Evolutionary conservation across 768 basidiomycete species (phyloP), one percentile per base, ranked within the genome.

Genomic region (Panaeolus cyanescens): DNA sequence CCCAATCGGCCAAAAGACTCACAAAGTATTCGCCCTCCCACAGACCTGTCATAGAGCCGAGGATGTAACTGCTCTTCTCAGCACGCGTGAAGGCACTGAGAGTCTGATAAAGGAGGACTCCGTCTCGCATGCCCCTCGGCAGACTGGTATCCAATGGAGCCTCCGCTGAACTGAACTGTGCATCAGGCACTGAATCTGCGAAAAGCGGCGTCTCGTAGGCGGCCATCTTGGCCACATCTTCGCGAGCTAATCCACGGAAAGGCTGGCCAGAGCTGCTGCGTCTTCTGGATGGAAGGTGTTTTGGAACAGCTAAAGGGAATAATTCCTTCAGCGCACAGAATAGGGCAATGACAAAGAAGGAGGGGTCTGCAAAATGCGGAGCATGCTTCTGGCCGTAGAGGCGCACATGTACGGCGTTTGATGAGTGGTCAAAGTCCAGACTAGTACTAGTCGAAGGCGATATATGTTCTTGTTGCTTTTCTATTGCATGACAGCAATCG

Each of bases 21-120:
- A 86, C 87, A 83, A 84, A 84, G 68, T 80, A 84, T 53, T 75
- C 76, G 1, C 87, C 87, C 72, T 87, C 81, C 87, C 87, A 89
- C 61, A 82, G 67, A 3, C 85, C 87, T 30, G 83, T 75, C 58
- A 88, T 75, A 32, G 77, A 70, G 17, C 83, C 84, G 36, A 80
- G 79, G 65, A 74, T 67, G 65, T 67, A 68, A 17, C 30, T 32
- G 22, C 70, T 68, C 45, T 30, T 13, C 36, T 67, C 65, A 4
- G 64, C 59, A 50, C 72, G 61, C 22, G 63, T 34, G 19, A 10
- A 32, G 20, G 59, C 57, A 17, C 53, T 28, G 33, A 58, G 36
- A 17, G 55, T 62, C 57, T 31, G 54, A 30, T 56, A 19, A 22
- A 70, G 54, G 32, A 65, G 58, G 9, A 60, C 40, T 8, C 63